Evolutionary conservation across 2,329 filamentous ascomycete species (phyloP).

Genomic region (Fusarium burgessii): DNA sequence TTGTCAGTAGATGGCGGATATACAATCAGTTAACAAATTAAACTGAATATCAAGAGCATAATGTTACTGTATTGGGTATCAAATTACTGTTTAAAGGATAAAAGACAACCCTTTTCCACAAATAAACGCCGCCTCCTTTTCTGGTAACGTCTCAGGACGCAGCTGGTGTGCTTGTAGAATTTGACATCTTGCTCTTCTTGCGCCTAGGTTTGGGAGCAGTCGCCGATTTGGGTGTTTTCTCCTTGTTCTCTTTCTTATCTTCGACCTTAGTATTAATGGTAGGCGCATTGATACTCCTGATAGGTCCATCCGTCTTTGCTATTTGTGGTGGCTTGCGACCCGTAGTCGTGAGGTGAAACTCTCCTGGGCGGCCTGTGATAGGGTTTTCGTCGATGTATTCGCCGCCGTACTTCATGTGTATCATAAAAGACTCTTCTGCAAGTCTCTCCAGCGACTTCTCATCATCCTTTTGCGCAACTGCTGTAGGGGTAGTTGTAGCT

Average conservation of each 20-base stretch:
- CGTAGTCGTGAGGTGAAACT: slow-evolving; percentile 73
- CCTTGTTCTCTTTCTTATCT: slow-evolving; percentile 61
- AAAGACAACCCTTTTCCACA: background rate
- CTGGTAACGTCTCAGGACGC: slow-evolving; percentile 39
- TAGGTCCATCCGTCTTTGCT: slow-evolving; percentile 46
- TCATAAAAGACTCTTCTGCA: slow-evolving; percentile 68
- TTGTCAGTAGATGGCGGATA: slow-evolving; percentile 61
- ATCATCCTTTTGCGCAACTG: slow-evolving; percentile 53
- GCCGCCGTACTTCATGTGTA: slow-evolving; percentile 69
- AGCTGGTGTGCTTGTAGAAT: slow-evolving; percentile 50
- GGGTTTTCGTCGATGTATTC: slow-evolving; percentile 77
- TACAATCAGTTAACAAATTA: slow-evolving; percentile 47
- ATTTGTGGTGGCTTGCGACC: slow-evolving; percentile 62
- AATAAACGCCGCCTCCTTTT: slow-evolving; percentile 13
- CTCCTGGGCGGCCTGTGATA: slow-evolving; percentile 73
- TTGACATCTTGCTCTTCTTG: slow-evolving; percentile 62
- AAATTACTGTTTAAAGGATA: slow-evolving; percentile 30
- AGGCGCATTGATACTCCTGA: slow-evolving; percentile 53
- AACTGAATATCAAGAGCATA: background rate
- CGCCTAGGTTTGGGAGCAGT: slow-evolving; percentile 59
- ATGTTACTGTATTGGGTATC: slow-evolving; percentile 42
- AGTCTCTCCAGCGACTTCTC: slow-evolving; percentile 59
- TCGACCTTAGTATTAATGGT: slow-evolving; percentile 57
- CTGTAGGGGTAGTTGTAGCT: slow-evolving; percentile 26
- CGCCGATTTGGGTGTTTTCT: slow-evolving; percentile 58